Conservation (phyloP, 139 green algal species). For the Eudorina sp. region DNA sequence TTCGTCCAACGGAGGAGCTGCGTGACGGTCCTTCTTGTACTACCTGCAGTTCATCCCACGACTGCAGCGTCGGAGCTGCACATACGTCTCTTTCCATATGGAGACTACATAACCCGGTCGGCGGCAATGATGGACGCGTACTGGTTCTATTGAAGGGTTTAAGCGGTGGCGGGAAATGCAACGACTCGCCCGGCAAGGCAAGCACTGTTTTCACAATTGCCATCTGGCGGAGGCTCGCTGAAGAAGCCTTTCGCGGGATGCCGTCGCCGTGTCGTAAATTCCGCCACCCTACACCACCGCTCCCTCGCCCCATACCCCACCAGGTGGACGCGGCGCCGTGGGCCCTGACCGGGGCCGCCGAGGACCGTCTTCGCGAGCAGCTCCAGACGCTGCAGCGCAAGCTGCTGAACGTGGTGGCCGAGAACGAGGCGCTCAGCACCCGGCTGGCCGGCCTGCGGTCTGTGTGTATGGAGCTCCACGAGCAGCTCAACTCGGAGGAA, state of each 20-base stretch:
- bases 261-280: no score
- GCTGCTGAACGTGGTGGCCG: not conserved
- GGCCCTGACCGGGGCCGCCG: not conserved
- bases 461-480: slow-evolving; percentile 33
- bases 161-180: not conserved
- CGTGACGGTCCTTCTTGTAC: no score
- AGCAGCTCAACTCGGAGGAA: slow-evolving; percentile 8
- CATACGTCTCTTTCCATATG: not conserved
- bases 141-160: not conserved
- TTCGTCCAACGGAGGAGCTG: no score
- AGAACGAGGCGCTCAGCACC: slow-evolving; percentile 28
- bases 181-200: not conserved
- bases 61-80: not conserved
- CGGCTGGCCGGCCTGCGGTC: slow-evolving; percentile 29
- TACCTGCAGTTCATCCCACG: no score
- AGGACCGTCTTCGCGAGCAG: slow-evolving; percentile 35
- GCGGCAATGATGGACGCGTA: not conserved
- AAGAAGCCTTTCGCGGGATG: no score
- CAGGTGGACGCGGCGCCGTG: not conserved
- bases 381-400: slow-evolving; percentile 44
- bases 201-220: not conserved
- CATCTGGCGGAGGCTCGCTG: no score
- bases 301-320: no score
- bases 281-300: no score
- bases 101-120: not conserved